A percentile compares a stretch with the other conserved stretches of the same genome.
Conservation (phyloP, 2,329 filamentous ascomycete genomes). For the Malbranchea zuffiana region DNA sequence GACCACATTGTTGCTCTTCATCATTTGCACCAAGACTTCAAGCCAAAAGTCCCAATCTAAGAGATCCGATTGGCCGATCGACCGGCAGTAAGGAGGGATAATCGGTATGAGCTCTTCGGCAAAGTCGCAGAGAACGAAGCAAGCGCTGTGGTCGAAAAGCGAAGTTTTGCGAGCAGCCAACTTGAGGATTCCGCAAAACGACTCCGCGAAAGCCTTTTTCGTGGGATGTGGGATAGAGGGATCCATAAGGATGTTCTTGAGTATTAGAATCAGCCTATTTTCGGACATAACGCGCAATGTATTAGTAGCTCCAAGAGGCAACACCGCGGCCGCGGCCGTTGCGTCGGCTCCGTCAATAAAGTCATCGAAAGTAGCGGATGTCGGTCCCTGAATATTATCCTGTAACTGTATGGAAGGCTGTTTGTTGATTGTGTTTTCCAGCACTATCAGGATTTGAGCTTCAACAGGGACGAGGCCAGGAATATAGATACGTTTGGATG, state of each 20-base stretch:
- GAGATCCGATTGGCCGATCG: constrained; percentile 38
- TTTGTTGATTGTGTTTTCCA: constrained; percentile 76
- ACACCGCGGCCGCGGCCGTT: constrained; percentile 48
- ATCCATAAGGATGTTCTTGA: constrained; percentile 67
- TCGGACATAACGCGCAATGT: constrained; percentile 74
- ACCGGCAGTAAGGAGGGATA: constrained; percentile 49
- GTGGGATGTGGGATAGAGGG: constrained; percentile 42
- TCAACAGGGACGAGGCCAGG: constrained; percentile 74
- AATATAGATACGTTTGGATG: constrained; percentile 50
- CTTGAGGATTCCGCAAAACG: constrained; percentile 63
- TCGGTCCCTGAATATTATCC: constrained; percentile 36
- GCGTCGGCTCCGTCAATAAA: constrained; percentile 56
- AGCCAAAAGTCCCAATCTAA: constrained; percentile 81
- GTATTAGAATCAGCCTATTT: constrained; percentile 69
- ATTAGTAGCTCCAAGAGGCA: constrained; percentile 57
- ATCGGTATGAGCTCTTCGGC: constrained; percentile 69
- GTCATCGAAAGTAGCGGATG: constrained; percentile 55
- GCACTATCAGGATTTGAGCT: constrained; percentile 64
- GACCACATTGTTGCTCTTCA: constrained; percentile 76
- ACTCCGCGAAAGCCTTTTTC: constrained; percentile 62
- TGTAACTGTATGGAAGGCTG: constrained; percentile 43
- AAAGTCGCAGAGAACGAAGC: constrained; percentile 85
- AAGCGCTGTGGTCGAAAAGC: constrained; percentile 69
- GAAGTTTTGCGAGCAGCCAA: constrained; percentile 65
- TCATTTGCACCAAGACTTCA: constrained; percentile 64